Conservation (phyloP, 192 early-diverging fungal species). For the Coemansia sp. region DNA sequence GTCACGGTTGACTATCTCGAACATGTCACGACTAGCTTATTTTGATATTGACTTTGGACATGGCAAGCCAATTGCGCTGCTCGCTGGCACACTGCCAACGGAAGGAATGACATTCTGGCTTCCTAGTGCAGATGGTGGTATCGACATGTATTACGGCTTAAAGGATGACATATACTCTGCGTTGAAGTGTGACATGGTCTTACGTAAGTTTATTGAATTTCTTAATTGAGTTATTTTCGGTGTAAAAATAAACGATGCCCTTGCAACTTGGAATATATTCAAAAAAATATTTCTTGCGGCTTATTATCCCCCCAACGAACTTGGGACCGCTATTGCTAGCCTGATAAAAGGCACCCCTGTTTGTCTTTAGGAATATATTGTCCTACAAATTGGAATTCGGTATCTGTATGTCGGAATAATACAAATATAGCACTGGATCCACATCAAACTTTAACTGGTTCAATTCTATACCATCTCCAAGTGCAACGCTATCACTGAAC, state of each 20-base stretch:
- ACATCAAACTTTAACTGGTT: background rate
- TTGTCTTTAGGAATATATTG: background rate
- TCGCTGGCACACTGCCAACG: background rate
- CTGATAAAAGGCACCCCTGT: background rate
- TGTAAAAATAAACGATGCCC: background rate
- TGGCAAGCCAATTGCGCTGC: conserved; percentile 8
- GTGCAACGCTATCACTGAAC: background rate
- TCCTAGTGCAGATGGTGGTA: conserved; percentile 23
- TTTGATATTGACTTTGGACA: conserved; percentile 24
- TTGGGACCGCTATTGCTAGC: background rate
- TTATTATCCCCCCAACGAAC: too few species aligned
- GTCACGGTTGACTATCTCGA: conserved; percentile 21
- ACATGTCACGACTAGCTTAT: conserved; percentile 27
- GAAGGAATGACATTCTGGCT: conserved; percentile 17
- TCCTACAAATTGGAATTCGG: background rate
- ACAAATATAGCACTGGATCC: background rate
- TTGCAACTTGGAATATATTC: background rate
- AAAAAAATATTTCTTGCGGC: too few species aligned
- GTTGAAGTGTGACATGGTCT: conserved; percentile 16
- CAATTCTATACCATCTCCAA: background rate
- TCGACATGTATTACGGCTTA: background rate
- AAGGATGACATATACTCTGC: conserved; percentile 4
- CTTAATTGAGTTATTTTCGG: background rate
- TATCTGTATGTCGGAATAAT: background rate
- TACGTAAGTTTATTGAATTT: conserved; percentile 22